A percentile compares a stretch with the other conserved stretches of the same genome.
Evolutionary conservation across 225 moss, liverwort and hornwort genomes (phyloP).

Genomic region (Physcomitrium patens): DNA sequence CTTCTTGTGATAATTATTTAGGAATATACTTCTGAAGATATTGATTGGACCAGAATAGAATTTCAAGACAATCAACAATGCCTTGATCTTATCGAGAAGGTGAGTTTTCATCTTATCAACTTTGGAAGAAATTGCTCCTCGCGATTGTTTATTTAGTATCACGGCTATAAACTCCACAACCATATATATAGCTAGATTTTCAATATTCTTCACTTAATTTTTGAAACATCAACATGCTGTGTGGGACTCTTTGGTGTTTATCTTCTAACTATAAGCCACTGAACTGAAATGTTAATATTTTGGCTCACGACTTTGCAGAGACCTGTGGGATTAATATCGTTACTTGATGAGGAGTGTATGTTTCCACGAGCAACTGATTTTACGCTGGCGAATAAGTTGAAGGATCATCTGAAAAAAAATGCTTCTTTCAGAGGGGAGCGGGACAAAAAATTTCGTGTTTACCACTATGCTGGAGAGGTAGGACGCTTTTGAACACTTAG

Average conservation of each 20-base stretch:
- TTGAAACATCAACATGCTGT: background rate
- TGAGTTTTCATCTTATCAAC: conserved; percentile 24
- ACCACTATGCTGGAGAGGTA: conserved; percentile 99
- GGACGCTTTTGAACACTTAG: conserved; percentile 12
- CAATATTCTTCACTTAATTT: background rate
- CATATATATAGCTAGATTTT: background rate
- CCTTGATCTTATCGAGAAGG: conserved; percentile 98
- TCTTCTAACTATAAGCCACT: conserved; percentile 5
- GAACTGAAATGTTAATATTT: conserved; percentile 8
- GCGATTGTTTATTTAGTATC: background rate
- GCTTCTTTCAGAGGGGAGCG: conserved; percentile 86
- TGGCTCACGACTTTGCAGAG: conserved; percentile 60
- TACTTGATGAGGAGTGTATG: conserved; percentile 99
- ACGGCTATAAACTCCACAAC: background rate
- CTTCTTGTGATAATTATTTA: conserved; percentile 38
- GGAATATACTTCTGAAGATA: conserved; percentile 94
- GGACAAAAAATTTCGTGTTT: conserved; percentile 85
- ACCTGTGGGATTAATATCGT: conserved; percentile 90
- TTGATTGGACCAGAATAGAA: conserved; percentile 99
- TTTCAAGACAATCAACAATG: conserved; percentile 99
- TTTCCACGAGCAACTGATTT: conserved; percentile 89
- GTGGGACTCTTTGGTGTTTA: background rate
- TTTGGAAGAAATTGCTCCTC: conserved; percentile 1
- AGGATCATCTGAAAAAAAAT: conserved; percentile 90
- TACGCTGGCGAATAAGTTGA: conserved; percentile 91